Base-by-base conservation (phyloP, 371 early-diverging fungal species). In the Polyrhizophydium stewartii region DNA sequence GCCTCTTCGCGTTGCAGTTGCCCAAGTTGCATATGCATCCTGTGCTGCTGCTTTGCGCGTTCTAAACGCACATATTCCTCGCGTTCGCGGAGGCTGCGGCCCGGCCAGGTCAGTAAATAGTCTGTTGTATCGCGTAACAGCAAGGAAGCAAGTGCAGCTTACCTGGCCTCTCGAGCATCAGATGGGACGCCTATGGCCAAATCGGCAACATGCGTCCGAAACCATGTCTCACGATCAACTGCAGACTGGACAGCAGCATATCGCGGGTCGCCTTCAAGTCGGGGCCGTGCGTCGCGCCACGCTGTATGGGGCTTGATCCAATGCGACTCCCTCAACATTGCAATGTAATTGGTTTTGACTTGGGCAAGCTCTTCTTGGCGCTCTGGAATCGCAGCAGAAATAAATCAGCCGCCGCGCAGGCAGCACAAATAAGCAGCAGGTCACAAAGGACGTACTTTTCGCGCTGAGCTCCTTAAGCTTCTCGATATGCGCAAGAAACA, bases 401-500 rank as follows among this genome's bases (percentile, higher is more conserved):
- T 7, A 35, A n/a, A n/a, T n/a, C n/a, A n/a, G n/a, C n/a, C n/a
- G n/a, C n/a, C n/a, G n/a, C n/a, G n/a, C n/a, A n/a, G n/a, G n/a
- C n/a, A n/a, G n/a, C n/a, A n/a, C n/a, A n/a, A n/a, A n/a, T n/a
- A n/a, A n/a, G n/a, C n/a, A n/a, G n/a, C n/a, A n/a, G n/a, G n/a
- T n/a, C n/a, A 16, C 49, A 47, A 16, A 47, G 16, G 16, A 47
- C 49, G 25, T 16, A 65, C 66, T 35, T 55, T 71, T 60, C 5
- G 51, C 52, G 45, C 67, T 64, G 63, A 61, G 30, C 61, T 61
- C 62, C 55, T 71, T 74, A 33, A 81, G 57, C 41, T 66, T 59
- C 50, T 68, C 69, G 30, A 84, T 63, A 63, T 83, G 77, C 22
- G 83, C 86, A 52, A 77, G 74, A 58, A 87, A 88, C 52, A 85